A percentile compares a stretch with the other conserved stretches of the same genome.
phyloP scores from a whole-genome alignment of 83 land plant species.

The Isoetes engelmannii region DNA sequence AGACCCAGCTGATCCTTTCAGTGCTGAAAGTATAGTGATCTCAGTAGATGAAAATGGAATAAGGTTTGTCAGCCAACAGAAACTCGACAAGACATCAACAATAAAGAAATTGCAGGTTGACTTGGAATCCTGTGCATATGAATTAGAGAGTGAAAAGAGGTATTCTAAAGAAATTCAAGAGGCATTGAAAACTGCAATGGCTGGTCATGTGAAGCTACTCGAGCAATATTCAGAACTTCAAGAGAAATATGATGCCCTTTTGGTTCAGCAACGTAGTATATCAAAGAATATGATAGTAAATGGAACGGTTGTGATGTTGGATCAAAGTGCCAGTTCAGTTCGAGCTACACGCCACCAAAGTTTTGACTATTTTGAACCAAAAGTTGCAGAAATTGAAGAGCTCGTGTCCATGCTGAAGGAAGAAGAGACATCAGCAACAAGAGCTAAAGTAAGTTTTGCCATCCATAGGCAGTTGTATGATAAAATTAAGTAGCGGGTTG shows the following conservation, averaged over 20 bases:
- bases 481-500: too few relatives aligned
- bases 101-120: not conserved
- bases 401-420: too few relatives aligned
- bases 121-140: not conserved
- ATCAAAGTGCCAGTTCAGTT: too few relatives aligned
- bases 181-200: not conserved
- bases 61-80: not conserved
- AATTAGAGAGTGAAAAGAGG: not conserved
- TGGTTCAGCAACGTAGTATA: not conserved
- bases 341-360: too few relatives aligned
- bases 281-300: not conserved
- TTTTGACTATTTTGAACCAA: too few relatives aligned
- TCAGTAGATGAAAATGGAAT: not conserved
- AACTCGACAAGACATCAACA: not conserved
- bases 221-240: slow-evolving; percentile 1
- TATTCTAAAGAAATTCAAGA: not conserved
- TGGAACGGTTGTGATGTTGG: too few relatives aligned
- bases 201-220: not conserved
- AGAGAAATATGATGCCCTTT: not conserved
- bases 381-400: too few relatives aligned
- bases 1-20: too few relatives aligned
- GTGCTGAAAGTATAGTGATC: not conserved
- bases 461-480: too few relatives aligned
- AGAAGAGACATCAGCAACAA: too few relatives aligned
- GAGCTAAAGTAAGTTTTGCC: too few relatives aligned